Percentiles rank a stretch among this genome's conserved stretches.
Evolutionary conservation across 345 rosid genomes (phyloP).

Genomic region (Limnanthes douglasii): DNA sequence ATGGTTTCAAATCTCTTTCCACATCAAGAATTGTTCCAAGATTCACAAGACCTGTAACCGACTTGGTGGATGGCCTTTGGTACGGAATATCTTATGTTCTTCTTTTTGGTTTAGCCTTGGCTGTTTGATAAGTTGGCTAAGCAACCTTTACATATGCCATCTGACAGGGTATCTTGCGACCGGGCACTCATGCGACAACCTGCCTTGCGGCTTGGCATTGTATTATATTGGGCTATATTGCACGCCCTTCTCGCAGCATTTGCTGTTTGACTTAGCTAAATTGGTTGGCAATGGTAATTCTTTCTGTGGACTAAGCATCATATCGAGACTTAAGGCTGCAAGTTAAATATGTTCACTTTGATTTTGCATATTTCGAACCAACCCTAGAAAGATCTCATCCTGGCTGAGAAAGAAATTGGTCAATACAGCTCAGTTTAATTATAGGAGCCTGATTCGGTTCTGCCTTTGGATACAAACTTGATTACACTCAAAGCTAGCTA

Average conservation of each 20-base stretch:
- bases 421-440: too few species aligned
- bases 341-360: too few species aligned
- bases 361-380: too few species aligned
- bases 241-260: constrained; percentile 60
- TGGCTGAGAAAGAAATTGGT: too few species aligned
- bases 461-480: too few species aligned
- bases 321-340: too few species aligned
- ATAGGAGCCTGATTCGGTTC: too few species aligned
- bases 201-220: constrained; percentile 70
- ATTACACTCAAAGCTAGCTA: too few species aligned
- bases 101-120: background rate
- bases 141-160: background rate
- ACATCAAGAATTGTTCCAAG: constrained; percentile 67
- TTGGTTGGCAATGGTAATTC: too few species aligned
- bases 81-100: constrained; percentile 9
- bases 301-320: too few species aligned
- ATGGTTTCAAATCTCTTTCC: constrained; percentile 89
- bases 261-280: constrained; percentile 40
- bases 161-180: constrained; percentile 85
- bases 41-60: constrained; percentile 67
- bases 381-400: too few species aligned
- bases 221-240: constrained; percentile 77
- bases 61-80: constrained; percentile 89
- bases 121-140: background rate
- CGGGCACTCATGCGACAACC: constrained; percentile 89